Base-by-base conservation (phyloP, 1,139 yeast species). In the Blastobotrys arbuscula region DNA sequence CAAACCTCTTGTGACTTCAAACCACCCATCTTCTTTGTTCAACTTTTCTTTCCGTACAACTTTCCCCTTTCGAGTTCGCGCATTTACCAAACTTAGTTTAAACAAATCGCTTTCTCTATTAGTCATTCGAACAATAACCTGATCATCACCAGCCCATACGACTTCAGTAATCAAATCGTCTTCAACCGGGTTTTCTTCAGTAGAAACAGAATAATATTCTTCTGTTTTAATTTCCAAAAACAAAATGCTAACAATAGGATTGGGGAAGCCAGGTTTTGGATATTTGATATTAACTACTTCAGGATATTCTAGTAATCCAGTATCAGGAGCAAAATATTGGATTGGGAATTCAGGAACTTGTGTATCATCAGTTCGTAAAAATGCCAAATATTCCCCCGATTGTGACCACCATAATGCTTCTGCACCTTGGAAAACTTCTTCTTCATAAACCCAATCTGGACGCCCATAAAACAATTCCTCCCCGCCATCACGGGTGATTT, bases 391-490 rank as follows among this genome's bases (percentile, higher is more conserved):
- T 5, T 77, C 65, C 53, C 85, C 89, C 57, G 83, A 79, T 0
- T 85, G 84, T 13, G 92, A 75, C 96, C 97, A 92, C 95, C 96
- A 92, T 20, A 88, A 65, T 2, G 94, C 79, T 39, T 70, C 70
- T 55, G 84, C 87, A 5, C 73, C 70, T 0, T 77, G 74, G 4
- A 83, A 65, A 0, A 92, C 89, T 60, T 94, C 98, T 60, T 94
- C 98, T 64, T 92, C 98, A 62, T 92, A 92, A 0, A 92, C 87
- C 98, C 98, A 92, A 60, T 92, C 98, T 0, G 97, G 84, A 53
- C 80, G 83, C 0, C 96, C 99, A 61, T 92, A 88, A 58, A 81
- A 78, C n/a, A 87, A 71, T 41, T 76, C 68, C 0, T 65, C 65
- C 4, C 84, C 76, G 0, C 97, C 97, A 59, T 81, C 89, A 2